A percentile compares a stretch with the other conserved stretches of the same genome.
Conservation (phyloP, 331 rosid species). For the Quercus tomentella region DNA sequence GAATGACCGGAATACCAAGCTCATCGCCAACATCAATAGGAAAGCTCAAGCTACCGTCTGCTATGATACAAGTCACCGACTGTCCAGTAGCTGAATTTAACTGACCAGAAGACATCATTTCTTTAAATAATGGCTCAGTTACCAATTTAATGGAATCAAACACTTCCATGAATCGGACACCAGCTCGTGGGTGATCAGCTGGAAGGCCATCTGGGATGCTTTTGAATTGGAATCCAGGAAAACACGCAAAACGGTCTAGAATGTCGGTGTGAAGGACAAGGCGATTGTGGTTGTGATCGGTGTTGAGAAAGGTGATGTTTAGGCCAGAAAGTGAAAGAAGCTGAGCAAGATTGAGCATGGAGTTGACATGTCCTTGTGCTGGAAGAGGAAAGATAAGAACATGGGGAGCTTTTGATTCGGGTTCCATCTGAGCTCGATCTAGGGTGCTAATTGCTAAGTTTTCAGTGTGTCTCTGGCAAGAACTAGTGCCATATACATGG, state of each 20-base stretch:
- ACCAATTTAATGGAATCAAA: background rate
- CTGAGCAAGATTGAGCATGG: conserved; percentile 35
- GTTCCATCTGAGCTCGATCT: too few relatives aligned
- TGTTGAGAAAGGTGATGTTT: conserved; percentile 26
- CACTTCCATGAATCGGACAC: background rate
- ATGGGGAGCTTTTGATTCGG: background rate
- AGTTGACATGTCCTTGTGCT: conserved; percentile 30
- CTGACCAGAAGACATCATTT: conserved; percentile 2
- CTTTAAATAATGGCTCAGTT: conserved; percentile 18
- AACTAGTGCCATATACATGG: too few relatives aligned
- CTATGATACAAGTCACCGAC: conserved; percentile 24
- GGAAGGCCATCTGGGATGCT: conserved; percentile 22
- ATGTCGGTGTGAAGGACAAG: conserved; percentile 14
- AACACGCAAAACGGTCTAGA: background rate
- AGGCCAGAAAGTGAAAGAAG: conserved; percentile 15
- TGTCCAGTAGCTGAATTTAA: background rate
- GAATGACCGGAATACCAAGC: conserved; percentile 32
- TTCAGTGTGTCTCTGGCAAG: too few relatives aligned
- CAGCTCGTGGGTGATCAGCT: conserved; percentile 16
- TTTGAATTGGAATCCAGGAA: conserved; percentile 21
- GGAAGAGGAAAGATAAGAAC: too few relatives aligned
- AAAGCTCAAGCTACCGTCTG: conserved; percentile 27
- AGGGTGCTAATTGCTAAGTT: too few relatives aligned
- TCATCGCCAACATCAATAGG: conserved; percentile 26
- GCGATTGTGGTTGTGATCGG: conserved; percentile 14